Conservation (phyloP, 169 alveolate genomes). For the Plasmodium vivax region DNA sequence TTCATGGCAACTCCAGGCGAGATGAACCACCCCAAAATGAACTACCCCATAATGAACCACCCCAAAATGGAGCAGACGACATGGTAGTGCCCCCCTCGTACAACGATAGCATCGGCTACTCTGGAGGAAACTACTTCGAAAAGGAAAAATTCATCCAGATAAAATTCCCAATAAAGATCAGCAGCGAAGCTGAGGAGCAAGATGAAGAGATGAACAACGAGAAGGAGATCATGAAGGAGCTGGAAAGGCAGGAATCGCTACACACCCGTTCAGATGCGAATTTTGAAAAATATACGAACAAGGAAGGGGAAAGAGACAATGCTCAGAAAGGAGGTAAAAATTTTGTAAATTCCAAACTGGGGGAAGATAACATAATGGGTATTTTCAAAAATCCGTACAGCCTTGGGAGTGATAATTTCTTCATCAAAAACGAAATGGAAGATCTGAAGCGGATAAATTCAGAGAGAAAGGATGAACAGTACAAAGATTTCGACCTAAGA, state of each 20-base stretch:
- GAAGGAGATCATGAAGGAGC: neutral
- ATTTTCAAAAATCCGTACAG: neutral
- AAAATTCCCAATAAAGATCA: constrained; percentile 20
- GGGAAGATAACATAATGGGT: constrained; percentile 2
- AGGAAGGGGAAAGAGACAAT: neutral
- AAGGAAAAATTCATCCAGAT: constrained; percentile 26
- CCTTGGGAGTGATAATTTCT: neutral
- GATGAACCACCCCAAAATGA: neutral
- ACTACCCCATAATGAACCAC: neutral
- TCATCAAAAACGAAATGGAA: neutral
- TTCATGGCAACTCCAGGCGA: neutral
- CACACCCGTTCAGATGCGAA: neutral
- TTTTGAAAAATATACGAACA: neutral
- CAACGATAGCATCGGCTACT: neutral
- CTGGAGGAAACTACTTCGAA: constrained; percentile 38
- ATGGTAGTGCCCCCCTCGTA: neutral
- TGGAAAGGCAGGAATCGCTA: neutral
- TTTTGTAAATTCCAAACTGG: neutral
- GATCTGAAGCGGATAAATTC: neutral
- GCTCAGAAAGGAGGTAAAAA: neutral
- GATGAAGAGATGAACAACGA: neutral
- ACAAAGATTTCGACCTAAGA: constrained; percentile 20
- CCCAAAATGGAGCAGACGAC: neutral
- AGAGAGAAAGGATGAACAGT: neutral
- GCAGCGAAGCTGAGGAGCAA: neutral